Conservation (phyloP, 164 flowering plant genomes). For the Aristolochia californica region DNA sequence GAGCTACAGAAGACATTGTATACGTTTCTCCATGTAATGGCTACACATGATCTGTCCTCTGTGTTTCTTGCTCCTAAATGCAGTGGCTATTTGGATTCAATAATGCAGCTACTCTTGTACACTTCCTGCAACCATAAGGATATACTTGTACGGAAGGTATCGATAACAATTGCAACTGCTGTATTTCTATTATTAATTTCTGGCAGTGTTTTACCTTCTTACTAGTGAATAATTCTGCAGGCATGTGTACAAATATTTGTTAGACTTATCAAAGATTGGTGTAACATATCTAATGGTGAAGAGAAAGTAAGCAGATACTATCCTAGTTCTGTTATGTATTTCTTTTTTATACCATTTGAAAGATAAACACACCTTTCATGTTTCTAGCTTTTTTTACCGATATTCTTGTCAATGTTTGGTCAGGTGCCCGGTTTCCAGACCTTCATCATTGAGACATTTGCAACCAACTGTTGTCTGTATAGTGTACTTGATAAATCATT, state of each 20-base stretch:
- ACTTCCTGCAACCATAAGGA: conserved; percentile 82
- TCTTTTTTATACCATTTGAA: neutral
- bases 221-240: conserved; percentile 30
- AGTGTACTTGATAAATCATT: conserved; percentile 96
- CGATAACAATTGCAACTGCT: neutral
- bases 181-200: conserved; percentile 5
- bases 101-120: conserved; percentile 65
- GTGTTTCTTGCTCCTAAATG: conserved; percentile 74
- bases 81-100: conserved; percentile 48
- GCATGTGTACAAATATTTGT: conserved; percentile 87
- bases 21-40: conserved; percentile 78
- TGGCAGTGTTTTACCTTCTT: neutral
- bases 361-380: no score
- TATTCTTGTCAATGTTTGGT: neutral
- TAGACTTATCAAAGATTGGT: conserved; percentile 91
- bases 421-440: conserved; percentile 92
- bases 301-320: conserved; percentile 49
- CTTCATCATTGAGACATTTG: conserved; percentile 68
- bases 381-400: neutral
- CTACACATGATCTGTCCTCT: conserved; percentile 76
- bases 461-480: conserved; percentile 77
- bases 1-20: conserved; percentile 79
- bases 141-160: conserved; percentile 68
- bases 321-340: neutral
- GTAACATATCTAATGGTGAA: conserved; percentile 43